Evolutionary conservation across 176 grass and related monocot species (phyloP), one percentile per base, ranked within the genome.

Genomic region (Cocos nucifera): DNA sequence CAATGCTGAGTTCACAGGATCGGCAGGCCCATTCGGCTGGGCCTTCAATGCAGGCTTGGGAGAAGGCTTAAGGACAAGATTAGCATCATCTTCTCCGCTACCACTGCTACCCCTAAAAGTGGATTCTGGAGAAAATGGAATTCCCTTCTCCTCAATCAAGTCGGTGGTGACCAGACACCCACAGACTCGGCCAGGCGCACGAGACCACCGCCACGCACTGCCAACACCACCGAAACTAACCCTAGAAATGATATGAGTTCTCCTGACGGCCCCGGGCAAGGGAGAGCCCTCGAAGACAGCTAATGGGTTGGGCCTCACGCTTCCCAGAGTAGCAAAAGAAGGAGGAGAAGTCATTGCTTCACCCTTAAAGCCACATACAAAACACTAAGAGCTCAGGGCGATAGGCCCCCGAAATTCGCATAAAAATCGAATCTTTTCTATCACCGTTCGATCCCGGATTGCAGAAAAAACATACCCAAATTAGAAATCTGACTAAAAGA

Each of bases 161-260:
- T 83, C 79, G 61, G 87, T 88, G 51, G 79, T 82, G 58, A 82
- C 83, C 87, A 97, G 85, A 72, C 92, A 97, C 66, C 75, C 77
- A 57, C 87, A 91, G 17, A 95, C 53, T 22, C 90, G 69, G 14
- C 85, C 74, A 7, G 82, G 62, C 10, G 49, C 53, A 51, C 63
- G 78, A 17, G 65, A 73, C 83, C 86, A 83, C 53, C 75, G 67
- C 35, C 67, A 63, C 25, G 68, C 74, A 15, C 71, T n/a, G 4
- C 62, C 68, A 4, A 74, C 65, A 20, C 73, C 68, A 20, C 63
- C 70, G 24, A 91, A 97, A 67, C 67, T 88, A 52, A 88, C 67
- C 57, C 75, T 78, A 30, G 92, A 80, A 63, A 81, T 57, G 19
- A 95, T 58, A 50, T 73, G 79, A 10, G 74, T 57, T 52, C 83